Evolutionary conservation across 306 rosid species (phyloP), one percentile per base, ranked within the genome.

Genomic region (Sophora flavescens): DNA sequence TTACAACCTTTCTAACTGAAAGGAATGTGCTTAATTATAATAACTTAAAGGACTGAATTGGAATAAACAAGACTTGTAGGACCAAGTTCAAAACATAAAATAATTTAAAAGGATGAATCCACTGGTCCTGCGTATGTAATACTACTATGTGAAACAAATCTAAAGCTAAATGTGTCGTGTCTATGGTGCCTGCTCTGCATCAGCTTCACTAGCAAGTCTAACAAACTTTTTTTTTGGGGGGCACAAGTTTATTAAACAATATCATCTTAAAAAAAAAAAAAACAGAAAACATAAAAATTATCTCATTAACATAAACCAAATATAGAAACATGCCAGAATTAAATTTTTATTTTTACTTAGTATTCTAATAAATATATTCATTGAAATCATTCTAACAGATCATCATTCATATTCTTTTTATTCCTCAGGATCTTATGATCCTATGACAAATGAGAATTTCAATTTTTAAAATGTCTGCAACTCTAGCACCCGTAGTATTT

Each of bases 381-480:
- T 4, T 4, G 7, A 36, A 0, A 36, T 30, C 41, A 36, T 36
- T 36, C 6, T 36, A 42, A 42, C 4, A 42, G 3, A 53, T 17
- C 9, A 53, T 53, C 11, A 53, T 53, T 14, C 28, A 17, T 53
- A 16, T 50, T 14, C 1, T 53, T 16, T 17, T 22, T 22, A 51
- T 51, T 79, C 26, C 16, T 52, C 13, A 42, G 41, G 28, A 51
- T 80, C 39, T 5, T 53, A n/a, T 39, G 41, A 68, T 38, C 72
- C 60, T 0, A 30, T 76, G 52, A 76, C 44, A 45, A 45, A 41
- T 6, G 63, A 70, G 16, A 26, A 70, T 2, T 47, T n/a, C 30
- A 8, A 26, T 45, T 59, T 12, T 1, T 3, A 1, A 12, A 15
- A 33, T 51, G 30, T 17, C 39, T 26, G 9, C 18, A 36, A 63